Base-by-base conservation (phyloP, 257 asterid species). In the Knoxia roxburghii region DNA sequence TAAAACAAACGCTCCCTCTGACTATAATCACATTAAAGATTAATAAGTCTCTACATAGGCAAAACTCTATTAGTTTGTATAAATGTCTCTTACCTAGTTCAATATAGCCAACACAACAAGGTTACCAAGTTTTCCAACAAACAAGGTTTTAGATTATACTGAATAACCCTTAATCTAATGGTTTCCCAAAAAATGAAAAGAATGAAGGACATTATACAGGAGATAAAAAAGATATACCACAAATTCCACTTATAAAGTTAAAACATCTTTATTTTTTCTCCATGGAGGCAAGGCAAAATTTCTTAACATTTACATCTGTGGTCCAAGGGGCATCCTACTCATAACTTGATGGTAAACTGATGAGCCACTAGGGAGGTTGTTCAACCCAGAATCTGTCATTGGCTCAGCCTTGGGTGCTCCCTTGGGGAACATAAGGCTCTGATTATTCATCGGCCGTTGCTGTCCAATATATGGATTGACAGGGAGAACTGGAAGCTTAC, bases 261-360 rank as follows among this genome's bases (percentile, higher is more conserved):
- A 3, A 32, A 68, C 39, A 69, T 72, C 63, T 68, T 35, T 56
- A 76, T 61, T 54, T 24, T 71, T 53, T 48, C 15, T 72, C 51
- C 56, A 50, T 14, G n/a, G 33, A 53, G 63, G 45, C 20, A 68
- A 57, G 66, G 53, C 71, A 73, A 82, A 82, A 76, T 65, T 7
- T 57, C 24, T 29, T 24, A 65, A 64, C 52, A 72, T 73, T 79
- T 83, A 87, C 84, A 87, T 82, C 48, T 83, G 81, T 49, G 86
- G 89, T 78, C 95, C 95, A 39, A 72, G 89, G 27, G 93, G 86
- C 80, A 85, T 68, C 73, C 86, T 75, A 74, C 72, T 78, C 93
- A 85, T 79, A 46, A 80, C 78, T 81, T 84, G 96, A 78, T 79
- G 85, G 80, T 82, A 88, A 68, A 76, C 80, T 4, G 89, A 65